phyloP scores from a whole-genome alignment of 2,329 filamentous ascomycete genomes.

The Calonectria honghensis region DNA sequence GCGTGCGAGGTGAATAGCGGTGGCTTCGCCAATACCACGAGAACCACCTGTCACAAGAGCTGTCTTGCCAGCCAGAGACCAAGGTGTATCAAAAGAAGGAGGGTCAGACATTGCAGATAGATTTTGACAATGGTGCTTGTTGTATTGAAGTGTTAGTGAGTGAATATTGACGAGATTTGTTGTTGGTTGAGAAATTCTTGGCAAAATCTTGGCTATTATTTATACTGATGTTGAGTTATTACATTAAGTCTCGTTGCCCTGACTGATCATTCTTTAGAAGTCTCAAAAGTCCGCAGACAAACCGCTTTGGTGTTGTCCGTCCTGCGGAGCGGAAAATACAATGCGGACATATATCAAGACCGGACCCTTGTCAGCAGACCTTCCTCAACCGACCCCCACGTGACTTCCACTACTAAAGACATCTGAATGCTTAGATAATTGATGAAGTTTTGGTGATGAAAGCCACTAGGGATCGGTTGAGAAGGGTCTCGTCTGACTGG shows the following conservation, averaged over 20 bases:
- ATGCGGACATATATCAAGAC: not conserved
- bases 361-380: too few relatives aligned
- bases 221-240: not conserved
- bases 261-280: not conserved
- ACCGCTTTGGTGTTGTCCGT: not conserved
- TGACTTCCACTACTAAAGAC: too few relatives aligned
- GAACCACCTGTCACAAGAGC: slow-evolving; percentile 35
- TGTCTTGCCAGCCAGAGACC: slow-evolving; percentile 34
- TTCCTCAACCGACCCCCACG: too few relatives aligned
- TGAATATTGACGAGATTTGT: not conserved
- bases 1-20: slow-evolving; percentile 31
- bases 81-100: slow-evolving; percentile 5
- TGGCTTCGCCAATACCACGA: slow-evolving; percentile 34
- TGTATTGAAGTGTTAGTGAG: not conserved
- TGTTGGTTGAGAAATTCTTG: not conserved
- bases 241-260: not conserved
- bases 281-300: not conserved
- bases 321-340: not conserved
- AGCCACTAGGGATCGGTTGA: too few relatives aligned
- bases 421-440: too few relatives aligned
- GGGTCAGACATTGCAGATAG: not conserved
- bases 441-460: too few relatives aligned
- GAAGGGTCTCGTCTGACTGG: not conserved
- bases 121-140: not conserved
- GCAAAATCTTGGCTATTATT: not conserved